Evolutionary conservation across 2,329 filamentous ascomycete genomes (phyloP).

Genomic region (Trichocomaceae sp.): DNA sequence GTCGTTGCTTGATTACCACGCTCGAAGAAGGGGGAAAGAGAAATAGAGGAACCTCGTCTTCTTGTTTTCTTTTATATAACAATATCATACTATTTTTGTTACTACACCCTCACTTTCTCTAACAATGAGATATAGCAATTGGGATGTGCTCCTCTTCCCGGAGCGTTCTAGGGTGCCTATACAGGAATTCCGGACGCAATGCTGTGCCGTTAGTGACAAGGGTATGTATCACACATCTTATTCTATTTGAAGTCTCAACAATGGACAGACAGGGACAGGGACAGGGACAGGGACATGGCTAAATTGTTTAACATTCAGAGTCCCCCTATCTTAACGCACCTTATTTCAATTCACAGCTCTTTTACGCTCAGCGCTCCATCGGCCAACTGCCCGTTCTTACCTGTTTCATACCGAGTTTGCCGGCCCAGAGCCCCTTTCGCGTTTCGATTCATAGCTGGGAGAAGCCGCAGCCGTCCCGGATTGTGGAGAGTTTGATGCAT

Average conservation of each 20-base stretch:
- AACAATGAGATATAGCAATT: constrained; percentile 75
- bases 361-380: constrained; percentile 31
- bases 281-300: no score
- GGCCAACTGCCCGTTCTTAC: constrained; percentile 58
- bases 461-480: constrained; percentile 53
- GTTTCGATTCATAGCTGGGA: constrained; percentile 72
- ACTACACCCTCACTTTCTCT: neutral
- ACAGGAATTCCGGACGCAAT: constrained; percentile 75
- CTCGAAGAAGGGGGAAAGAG: no score
- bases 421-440: constrained; percentile 54
- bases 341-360: constrained; percentile 27
- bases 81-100: neutral
- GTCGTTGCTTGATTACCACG: no score
- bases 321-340: constrained; percentile 40
- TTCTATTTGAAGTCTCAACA: no score
- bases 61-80: neutral
- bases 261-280: no score
- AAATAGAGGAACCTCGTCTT: no score
- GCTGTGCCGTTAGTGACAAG: constrained; percentile 56
- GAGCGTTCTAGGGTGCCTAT: constrained; percentile 61
- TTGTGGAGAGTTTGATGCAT: constrained; percentile 52
- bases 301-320: constrained; percentile 40
- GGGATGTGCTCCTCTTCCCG: constrained; percentile 79
- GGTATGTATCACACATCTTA: constrained; percentile 21
- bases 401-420: constrained; percentile 63